These are phyloP conservation scores for Morella rubra DNA, from an alignment of 306 rosid genomes.

Conservation along the genomic window DNA sequence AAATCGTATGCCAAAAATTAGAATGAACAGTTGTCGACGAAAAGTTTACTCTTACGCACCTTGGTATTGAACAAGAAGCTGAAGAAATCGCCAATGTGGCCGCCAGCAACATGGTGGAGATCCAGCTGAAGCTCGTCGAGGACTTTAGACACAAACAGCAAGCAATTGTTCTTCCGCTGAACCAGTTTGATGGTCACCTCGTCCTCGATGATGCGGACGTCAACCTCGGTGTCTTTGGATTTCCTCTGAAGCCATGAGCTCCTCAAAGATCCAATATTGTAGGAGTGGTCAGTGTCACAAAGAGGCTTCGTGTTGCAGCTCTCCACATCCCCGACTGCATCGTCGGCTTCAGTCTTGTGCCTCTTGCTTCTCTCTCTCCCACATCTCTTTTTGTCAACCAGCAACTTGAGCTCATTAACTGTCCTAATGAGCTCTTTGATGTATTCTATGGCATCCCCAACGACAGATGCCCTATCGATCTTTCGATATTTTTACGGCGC, in stretches of 20 bases:
- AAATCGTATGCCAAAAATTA: background rate
- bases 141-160: slow-evolving; percentile 56
- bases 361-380: slow-evolving; percentile 68
- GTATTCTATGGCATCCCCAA: slow-evolving; percentile 66
- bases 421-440: slow-evolving; percentile 66
- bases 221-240: slow-evolving; percentile 80
- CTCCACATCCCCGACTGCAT: slow-evolving; percentile 45
- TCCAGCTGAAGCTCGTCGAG: slow-evolving; percentile 76
- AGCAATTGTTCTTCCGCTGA: slow-evolving; percentile 69
- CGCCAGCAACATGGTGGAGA: slow-evolving; percentile 85
- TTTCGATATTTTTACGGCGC: slow-evolving; percentile 13
- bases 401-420: slow-evolving; percentile 53
- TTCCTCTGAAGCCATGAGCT: slow-evolving; percentile 95
- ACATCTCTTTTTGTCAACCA: slow-evolving; percentile 61
- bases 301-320: slow-evolving; percentile 65
- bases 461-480: slow-evolving; percentile 77
- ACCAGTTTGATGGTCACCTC: slow-evolving; percentile 78
- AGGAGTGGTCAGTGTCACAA: slow-evolving; percentile 51
- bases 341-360: slow-evolving; percentile 50
- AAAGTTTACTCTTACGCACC: slow-evolving; percentile 30
- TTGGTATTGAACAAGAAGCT: slow-evolving; percentile 80
- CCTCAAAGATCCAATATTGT: slow-evolving; percentile 43
- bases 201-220: slow-evolving; percentile 61
- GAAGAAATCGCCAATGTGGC: slow-evolving; percentile 76
- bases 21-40: background rate